Percentiles rank a stretch among this genome's conserved stretches.
Conservation (phyloP, 257 asterid genomes). For the Solanum appendiculatum region DNA sequence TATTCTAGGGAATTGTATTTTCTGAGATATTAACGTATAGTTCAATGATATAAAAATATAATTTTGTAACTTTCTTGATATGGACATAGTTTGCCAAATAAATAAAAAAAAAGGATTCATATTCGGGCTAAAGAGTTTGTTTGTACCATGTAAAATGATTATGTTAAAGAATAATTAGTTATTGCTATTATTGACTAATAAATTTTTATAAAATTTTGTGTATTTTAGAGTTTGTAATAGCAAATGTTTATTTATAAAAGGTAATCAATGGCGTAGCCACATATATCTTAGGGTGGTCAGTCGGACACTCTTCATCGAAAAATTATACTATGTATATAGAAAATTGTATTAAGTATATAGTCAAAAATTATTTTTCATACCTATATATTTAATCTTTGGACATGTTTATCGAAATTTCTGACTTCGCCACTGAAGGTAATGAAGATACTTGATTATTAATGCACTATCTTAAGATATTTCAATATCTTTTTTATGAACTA, state of each 20-base stretch:
- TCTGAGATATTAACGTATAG: background rate
- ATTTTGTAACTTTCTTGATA: background rate
- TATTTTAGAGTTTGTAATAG: accelerated
- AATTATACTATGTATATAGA: too few relatives aligned
- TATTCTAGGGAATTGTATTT: background rate
- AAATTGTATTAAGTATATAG: too few relatives aligned
- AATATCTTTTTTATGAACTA: too few relatives aligned
- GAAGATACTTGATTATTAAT: background rate
- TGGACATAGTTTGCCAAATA: background rate
- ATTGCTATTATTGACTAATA: background rate
- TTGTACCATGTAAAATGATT: background rate
- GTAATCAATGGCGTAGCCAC: too few relatives aligned
- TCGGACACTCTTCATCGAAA: too few relatives aligned
- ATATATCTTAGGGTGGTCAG: too few relatives aligned
- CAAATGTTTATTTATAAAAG: background rate
- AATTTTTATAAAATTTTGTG: accelerated
- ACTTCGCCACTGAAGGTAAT: too few relatives aligned
- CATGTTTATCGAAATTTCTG: too few relatives aligned
- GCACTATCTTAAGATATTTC: background rate
- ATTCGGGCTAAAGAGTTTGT: accelerated
- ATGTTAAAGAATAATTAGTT: background rate
- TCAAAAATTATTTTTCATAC: too few relatives aligned
- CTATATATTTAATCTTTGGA: too few relatives aligned
- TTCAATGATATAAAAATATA: background rate
- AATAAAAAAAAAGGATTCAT: too few relatives aligned